Base-by-base conservation (phyloP, 805 yeast genomes). In the Lipomyces orientalis region DNA sequence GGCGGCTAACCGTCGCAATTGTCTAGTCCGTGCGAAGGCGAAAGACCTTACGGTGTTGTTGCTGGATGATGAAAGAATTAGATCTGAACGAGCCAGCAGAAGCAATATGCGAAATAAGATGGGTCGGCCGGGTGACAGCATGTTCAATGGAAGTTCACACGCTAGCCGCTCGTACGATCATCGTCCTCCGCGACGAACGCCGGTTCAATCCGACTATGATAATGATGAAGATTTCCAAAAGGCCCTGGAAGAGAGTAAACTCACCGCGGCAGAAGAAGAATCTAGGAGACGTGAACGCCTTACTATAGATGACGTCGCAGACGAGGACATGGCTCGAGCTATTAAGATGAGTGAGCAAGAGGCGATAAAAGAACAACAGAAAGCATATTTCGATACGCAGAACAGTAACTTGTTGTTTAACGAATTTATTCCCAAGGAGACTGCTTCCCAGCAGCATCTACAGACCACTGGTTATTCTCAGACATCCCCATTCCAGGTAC, bases 231-330 rank as follows among this genome's bases (percentile, higher is more conserved):
- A 91, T 62, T 80, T 94, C 73, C 89, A 87, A 77, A 83, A 84
- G 60, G 98, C 97, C 0, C 80, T 94, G 63, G 97, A 90, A 72
- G 89, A 89, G 75, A 89, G 95, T 61, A 85, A 86, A 75, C 77
- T 83, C 73, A 91, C 97, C 0, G 98, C 97, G 0, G 93, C 89
- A 71, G 98, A 94, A 72, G 90, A 87, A 69, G 83, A 82, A 62
- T 82, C 88, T 70, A 82, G 88, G 73, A 80, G 81, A 59, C 77
- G 77, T 58, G 80, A 77, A 39, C 69, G 70, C 25, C 71, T 65
- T 4, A 76, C 71, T 3, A 83, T 81, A 56, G 46, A 60, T 29
- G 84, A 81, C 52, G 49, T 43, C 8, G 79, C 82, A 35, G 90
- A 87, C 71, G 87, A 87, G 19, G 92, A 89, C 39, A 80, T 91